A percentile compares a stretch with the other conserved stretches of the same genome.
phyloP scores from a whole-genome alignment of 2,329 filamentous ascomycete genomes.

The Paecilomyces fulvus region DNA sequence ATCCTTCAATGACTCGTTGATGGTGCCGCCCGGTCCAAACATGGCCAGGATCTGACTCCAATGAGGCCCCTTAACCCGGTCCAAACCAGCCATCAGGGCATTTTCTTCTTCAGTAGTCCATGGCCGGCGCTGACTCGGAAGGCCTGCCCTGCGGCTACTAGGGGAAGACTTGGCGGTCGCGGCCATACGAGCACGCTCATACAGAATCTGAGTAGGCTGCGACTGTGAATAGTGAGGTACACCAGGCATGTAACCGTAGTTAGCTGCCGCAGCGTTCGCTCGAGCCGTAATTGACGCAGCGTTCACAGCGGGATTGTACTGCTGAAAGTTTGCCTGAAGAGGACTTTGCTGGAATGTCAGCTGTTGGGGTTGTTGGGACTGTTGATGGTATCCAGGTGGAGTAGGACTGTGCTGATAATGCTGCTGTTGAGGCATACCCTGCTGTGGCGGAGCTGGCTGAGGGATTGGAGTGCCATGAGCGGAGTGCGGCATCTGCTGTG shows the following conservation, averaged over 20 bases:
- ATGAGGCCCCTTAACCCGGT: constrained; percentile 81
- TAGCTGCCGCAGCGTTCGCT: constrained; percentile 25
- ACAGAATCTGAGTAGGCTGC: constrained; percentile 47
- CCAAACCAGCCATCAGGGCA: constrained; percentile 78
- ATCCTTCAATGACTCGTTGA: constrained; percentile 77
- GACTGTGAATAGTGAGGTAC: constrained; percentile 40
- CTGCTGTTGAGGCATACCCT: constrained; percentile 17
- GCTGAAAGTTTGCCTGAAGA: constrained; percentile 33
- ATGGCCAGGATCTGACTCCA: constrained; percentile 87
- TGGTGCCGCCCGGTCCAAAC: constrained; percentile 69
- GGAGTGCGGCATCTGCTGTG: constrained; percentile 12
- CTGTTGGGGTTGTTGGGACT: constrained; percentile 20
- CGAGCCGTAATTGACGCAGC: constrained; percentile 18
- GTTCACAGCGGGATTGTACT: constrained; percentile 29
- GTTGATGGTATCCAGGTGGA: constrained; percentile 28
- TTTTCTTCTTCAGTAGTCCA: constrained; percentile 89
- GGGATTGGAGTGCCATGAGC: constrained; percentile 26
- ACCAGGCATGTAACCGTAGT: constrained; percentile 37
- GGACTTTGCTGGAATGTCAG: constrained; percentile 33
- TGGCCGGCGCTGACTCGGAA: constrained; percentile 58
- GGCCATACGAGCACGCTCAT: constrained; percentile 49
- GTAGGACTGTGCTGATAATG: constrained; percentile 28
- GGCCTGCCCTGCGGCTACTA: constrained; percentile 42
- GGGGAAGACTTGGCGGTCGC: constrained; percentile 49
- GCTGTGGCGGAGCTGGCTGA: constrained; percentile 16